Percentiles rank a stretch among this genome's conserved stretches.
Evolutionary conservation across 305 asterid genomes (phyloP).

Genomic region (Galium porrigens): DNA sequence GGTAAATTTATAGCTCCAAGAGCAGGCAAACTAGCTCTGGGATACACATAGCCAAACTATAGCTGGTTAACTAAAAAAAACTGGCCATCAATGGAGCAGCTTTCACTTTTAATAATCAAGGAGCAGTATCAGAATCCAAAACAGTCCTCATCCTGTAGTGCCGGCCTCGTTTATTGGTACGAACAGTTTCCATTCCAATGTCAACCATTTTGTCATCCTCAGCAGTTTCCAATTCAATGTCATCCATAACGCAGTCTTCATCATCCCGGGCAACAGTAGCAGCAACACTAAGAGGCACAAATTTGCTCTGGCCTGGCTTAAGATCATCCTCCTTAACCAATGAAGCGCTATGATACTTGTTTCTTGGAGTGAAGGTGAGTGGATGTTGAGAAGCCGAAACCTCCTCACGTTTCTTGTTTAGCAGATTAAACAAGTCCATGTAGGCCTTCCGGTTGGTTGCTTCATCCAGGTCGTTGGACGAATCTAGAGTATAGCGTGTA

Average conservation of each 20-base stretch:
- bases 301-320: slow-evolving; percentile 17
- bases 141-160: slow-evolving; percentile 40
- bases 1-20: no score
- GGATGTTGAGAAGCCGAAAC: slow-evolving; percentile 23
- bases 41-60: neutral
- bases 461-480: slow-evolving; percentile 44
- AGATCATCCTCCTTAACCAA: slow-evolving; percentile 18
- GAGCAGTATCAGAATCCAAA: slow-evolving; percentile 17
- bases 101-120: neutral
- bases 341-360: slow-evolving; percentile 21
- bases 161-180: slow-evolving; percentile 36
- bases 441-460: slow-evolving; percentile 47
- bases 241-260: slow-evolving; percentile 75
- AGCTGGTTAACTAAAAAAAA: neutral
- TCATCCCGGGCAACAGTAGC: slow-evolving; percentile 27
- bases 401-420: slow-evolving; percentile 30
- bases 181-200: slow-evolving; percentile 25
- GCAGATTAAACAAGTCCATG: slow-evolving; percentile 31
- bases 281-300: slow-evolving; percentile 31
- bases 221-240: slow-evolving; percentile 27
- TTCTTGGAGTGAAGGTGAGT: slow-evolving; percentile 40
- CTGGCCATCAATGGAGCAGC: no score
- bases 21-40: neutral
- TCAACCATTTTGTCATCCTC: slow-evolving; percentile 20
- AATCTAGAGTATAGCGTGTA: slow-evolving; percentile 46